phyloP scores from a whole-genome alignment of 1,284 basidiomycete genomes.

The Ganoderma lucidum region DNA sequence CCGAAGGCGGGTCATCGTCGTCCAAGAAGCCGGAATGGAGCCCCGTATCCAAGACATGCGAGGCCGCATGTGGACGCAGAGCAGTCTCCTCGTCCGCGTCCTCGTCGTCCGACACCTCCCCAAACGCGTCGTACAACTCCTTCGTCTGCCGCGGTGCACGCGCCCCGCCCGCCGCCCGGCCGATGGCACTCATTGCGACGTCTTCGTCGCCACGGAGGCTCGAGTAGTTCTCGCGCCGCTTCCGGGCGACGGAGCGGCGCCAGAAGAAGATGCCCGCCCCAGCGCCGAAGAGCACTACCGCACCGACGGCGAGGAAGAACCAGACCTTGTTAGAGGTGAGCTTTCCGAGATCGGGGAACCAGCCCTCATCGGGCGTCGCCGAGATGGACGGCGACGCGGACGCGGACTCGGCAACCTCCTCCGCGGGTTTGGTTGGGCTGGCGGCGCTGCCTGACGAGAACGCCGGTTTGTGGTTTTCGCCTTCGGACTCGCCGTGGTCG shows the following conservation, averaged over 20 bases:
- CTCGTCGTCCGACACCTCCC: constrained; percentile 80
- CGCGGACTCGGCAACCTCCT: constrained; percentile 40
- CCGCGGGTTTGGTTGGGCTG: constrained; percentile 42
- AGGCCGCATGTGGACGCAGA: constrained; percentile 44
- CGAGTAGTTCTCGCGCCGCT: constrained; percentile 65
- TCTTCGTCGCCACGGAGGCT: constrained; percentile 75
- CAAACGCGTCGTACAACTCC: constrained; percentile 93
- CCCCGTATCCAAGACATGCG: constrained; percentile 46
- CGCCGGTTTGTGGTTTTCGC: constrained; percentile 74
- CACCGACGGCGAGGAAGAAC: constrained; percentile 82
- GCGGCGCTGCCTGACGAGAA: constrained; percentile 50
- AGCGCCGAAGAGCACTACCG: constrained; percentile 76
- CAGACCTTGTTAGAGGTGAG: constrained; percentile 83
- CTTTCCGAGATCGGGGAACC: constrained; percentile 84
- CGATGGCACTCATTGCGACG: constrained; percentile 74
- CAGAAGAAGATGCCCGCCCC: constrained; percentile 75
- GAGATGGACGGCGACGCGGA: constrained; percentile 48
- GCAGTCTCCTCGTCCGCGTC: constrained; percentile 75
- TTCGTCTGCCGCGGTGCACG: constrained; percentile 62
- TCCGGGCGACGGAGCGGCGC: constrained; percentile 61
- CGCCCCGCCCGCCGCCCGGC: constrained; percentile 34
- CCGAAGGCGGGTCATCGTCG: constrained; percentile 61
- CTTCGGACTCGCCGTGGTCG: constrained; percentile 78
- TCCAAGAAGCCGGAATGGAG: constrained; percentile 73
- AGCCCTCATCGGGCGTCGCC: constrained; percentile 82